These are phyloP conservation scores for Pythium grandisporangium DNA, from an alignment of 352 stramenopile species.

Conservation along the genomic window DNA sequence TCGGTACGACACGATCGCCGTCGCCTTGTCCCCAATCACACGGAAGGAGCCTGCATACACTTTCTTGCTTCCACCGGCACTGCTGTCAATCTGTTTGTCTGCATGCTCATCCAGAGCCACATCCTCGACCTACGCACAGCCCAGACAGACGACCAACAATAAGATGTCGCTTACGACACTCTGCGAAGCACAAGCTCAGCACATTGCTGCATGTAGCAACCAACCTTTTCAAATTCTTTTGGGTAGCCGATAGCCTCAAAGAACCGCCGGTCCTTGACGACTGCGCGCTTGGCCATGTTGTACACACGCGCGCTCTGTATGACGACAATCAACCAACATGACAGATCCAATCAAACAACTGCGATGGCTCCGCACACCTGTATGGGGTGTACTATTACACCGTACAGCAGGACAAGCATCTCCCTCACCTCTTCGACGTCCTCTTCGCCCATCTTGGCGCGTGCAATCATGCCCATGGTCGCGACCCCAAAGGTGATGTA, in stretches of 20 bases:
- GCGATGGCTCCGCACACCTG: no score
- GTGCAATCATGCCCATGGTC: conserved; percentile 42
- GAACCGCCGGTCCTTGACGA: conserved; percentile 64
- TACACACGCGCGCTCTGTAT: conserved; percentile 56
- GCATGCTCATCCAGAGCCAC: background rate
- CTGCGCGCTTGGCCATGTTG: conserved; percentile 68
- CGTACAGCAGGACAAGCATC: background rate
- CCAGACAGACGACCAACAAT: background rate
- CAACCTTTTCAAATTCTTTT: conserved; percentile 48
- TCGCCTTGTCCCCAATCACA: conserved; percentile 45
- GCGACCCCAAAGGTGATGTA: conserved; percentile 52
- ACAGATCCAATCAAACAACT: no score
- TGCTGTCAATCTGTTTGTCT: background rate
- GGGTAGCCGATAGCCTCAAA: conserved; percentile 68
- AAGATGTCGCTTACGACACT: no score
- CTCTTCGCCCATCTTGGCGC: conserved; percentile 43
- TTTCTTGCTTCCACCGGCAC: background rate
- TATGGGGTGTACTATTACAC: background rate
- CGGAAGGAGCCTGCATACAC: conserved; percentile 33
- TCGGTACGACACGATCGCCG: conserved; percentile 37
- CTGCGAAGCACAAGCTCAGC: no score
- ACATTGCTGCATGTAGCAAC: background rate
- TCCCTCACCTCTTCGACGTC: conserved; percentile 40
- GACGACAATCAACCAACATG: no score
- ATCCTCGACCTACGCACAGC: background rate